phyloP scores from a whole-genome alignment of 2,329 filamentous ascomycete genomes.

The Penicillium hordei region DNA sequence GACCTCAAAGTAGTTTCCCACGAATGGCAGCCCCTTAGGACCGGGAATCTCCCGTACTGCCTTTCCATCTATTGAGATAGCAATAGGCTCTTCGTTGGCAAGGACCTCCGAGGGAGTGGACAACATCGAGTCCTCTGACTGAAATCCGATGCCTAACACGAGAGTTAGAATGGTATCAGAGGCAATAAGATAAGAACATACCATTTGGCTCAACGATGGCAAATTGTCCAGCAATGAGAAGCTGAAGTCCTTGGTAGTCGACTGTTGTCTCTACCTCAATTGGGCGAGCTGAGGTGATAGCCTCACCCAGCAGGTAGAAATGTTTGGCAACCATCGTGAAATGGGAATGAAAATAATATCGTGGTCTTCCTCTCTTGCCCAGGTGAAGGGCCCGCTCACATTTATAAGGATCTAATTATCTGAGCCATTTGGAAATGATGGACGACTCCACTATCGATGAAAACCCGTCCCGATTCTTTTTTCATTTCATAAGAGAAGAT shows the following conservation, averaged over 20 bases:
- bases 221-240: slow-evolving; percentile 31
- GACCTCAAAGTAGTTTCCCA: slow-evolving; percentile 57
- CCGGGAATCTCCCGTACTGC: slow-evolving; percentile 27
- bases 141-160: slow-evolving; percentile 22
- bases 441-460: slow-evolving; percentile 2
- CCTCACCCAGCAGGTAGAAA: slow-evolving; percentile 25
- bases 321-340: slow-evolving; percentile 19
- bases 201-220: slow-evolving; percentile 33
- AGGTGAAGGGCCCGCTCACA: slow-evolving; percentile 1
- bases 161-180: neutral
- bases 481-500: neutral
- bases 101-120: slow-evolving; percentile 13
- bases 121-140: slow-evolving; percentile 15
- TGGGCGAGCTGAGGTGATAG: slow-evolving; percentile 20
- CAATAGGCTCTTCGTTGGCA: slow-evolving; percentile 14
- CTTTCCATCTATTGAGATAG: slow-evolving; percentile 32
- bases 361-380: neutral
- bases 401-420: slow-evolving; percentile 12
- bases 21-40: slow-evolving; percentile 31
- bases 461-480: neutral
- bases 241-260: slow-evolving; percentile 20
- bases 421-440: slow-evolving; percentile 7
- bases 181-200: slow-evolving; percentile 5
- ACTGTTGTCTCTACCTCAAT: slow-evolving; percentile 24
- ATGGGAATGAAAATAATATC: neutral